phyloP scores from a whole-genome alignment of 768 basidiomycete genomes.

The Pilatotrama ljubarskyi region DNA sequence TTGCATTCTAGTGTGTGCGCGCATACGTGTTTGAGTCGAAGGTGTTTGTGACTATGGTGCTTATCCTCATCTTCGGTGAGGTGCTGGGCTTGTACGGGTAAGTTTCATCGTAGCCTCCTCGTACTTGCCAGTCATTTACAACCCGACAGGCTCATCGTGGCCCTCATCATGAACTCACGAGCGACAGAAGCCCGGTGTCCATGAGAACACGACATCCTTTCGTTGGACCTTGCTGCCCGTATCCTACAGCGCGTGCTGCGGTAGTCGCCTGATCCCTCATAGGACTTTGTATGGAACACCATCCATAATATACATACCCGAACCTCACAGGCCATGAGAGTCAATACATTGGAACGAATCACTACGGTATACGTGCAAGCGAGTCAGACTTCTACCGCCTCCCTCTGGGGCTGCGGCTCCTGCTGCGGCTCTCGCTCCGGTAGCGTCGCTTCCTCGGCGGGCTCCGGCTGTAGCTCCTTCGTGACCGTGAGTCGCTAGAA shows the following conservation, averaged over 20 bases:
- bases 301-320: not conserved
- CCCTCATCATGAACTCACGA: constrained; percentile 84
- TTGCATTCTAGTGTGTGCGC: constrained; percentile 67
- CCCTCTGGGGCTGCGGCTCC: constrained; percentile 18
- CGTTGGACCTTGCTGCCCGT: too few relatives aligned
- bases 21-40: constrained; percentile 89
- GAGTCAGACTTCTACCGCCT: not conserved
- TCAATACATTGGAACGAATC: too few relatives aligned
- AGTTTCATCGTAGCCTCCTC: constrained; percentile 30
- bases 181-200: constrained; percentile 32
- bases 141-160: constrained; percentile 82
- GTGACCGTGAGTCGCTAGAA: constrained; percentile 36
- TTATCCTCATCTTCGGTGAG: constrained; percentile 92
- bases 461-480: constrained; percentile 27
- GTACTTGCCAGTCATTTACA: not conserved
- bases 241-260: not conserved
- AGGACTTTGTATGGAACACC: not conserved
- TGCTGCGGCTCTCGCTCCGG: constrained; percentile 22
- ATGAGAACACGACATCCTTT: not conserved
- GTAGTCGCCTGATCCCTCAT: not conserved
- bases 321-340: not conserved
- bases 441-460: constrained; percentile 21
- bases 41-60: constrained; percentile 94
- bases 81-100: constrained; percentile 89
- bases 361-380: too few relatives aligned